A percentile compares a stretch with the other conserved stretches of the same genome.
Evolutionary conservation across 192 early-diverging fungal genomes (phyloP).

Genomic region (Chytriomyces sp.): DNA sequence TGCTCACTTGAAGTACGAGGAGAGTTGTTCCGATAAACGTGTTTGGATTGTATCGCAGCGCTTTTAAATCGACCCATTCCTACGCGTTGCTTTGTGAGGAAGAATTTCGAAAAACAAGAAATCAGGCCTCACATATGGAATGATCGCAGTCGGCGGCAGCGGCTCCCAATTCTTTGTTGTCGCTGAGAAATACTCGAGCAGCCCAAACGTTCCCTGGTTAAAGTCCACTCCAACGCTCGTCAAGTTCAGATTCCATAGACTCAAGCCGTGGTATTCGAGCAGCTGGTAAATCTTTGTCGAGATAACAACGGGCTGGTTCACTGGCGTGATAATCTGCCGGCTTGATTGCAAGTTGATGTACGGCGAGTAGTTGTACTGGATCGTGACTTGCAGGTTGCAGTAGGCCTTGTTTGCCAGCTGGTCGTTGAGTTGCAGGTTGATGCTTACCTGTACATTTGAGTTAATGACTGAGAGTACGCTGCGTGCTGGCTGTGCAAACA

Average conservation of each 20-base stretch:
- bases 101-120: too few species aligned
- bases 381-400: slow-evolving; percentile 26
- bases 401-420: slow-evolving; percentile 5
- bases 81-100: background rate
- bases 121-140: slow-evolving; percentile 25
- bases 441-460: background rate
- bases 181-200: slow-evolving; percentile 16
- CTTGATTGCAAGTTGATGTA: slow-evolving; percentile 13
- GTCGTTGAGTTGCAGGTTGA: slow-evolving; percentile 3
- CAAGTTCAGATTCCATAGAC: slow-evolving; percentile 35
- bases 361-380: slow-evolving; percentile 32
- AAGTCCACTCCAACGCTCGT: slow-evolving; percentile 8
- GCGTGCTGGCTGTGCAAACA: background rate
- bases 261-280: slow-evolving; percentile 25
- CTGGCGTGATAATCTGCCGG: slow-evolving; percentile 1
- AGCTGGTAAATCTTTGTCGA: slow-evolving; percentile 13
- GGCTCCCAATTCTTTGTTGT: slow-evolving; percentile 16
- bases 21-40: slow-evolving; percentile 25
- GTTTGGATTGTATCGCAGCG: slow-evolving; percentile 37
- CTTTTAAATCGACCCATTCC: slow-evolving; percentile 30
- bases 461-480: background rate
- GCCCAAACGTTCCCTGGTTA: slow-evolving; percentile 23
- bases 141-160: slow-evolving; percentile 6
- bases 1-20: slow-evolving; percentile 8
- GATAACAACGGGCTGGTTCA: slow-evolving; percentile 25